Base-by-base conservation (phyloP, 1,139 yeast genomes). In the Suhomyces terraborum region DNA sequence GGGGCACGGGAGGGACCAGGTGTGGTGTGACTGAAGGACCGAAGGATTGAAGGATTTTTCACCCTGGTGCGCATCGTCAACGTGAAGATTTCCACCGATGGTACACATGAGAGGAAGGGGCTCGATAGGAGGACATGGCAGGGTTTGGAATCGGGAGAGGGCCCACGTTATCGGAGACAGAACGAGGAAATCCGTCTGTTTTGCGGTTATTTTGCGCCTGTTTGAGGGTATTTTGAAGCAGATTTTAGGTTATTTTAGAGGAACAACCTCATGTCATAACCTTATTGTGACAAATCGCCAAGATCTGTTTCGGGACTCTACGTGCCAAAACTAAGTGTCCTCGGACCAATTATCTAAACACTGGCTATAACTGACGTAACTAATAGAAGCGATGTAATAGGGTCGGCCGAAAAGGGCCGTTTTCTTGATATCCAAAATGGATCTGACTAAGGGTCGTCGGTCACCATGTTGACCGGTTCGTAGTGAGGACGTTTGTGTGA, bases 261-360 rank as follows among this genome's bases (percentile, higher is more conserved):
- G n/a, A n/a, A n/a, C n/a, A n/a, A n/a, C n/a, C 16, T 24, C 16
- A 24, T 24, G 27, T 3, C 8, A 24, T 12, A 9, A 24, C 13
- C 27, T 24, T 14, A 24, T 24, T 24, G 27, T 24, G 16, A 5
- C 4, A 24, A 24, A 12, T 9, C 13, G 27, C 27, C 27, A 24
- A 24, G 27, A 24, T 24, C 27, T 4, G 2, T 12, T 5, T 26
- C 30, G 30, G 31, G 22, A 23, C 13, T 3, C 30, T 25, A 26
- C 29, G 10, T 8, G 14, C 10, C 21, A 7, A 14, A 13, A 16
- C n/a, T 9, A 17, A 21, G 18, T n/a, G 29, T 23, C 29, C 32
- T 30, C 32, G 32, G 32, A 32, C 22, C 28, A 23, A n/a, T 23
- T 32, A 22, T 18, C 29, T 32, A 18, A 23, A 18, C 22, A 32